Percentiles rank a stretch among this genome's conserved stretches.
phyloP scores from a whole-genome alignment of 2,329 filamentous ascomycete genomes.

The Fusarium sp. region DNA sequence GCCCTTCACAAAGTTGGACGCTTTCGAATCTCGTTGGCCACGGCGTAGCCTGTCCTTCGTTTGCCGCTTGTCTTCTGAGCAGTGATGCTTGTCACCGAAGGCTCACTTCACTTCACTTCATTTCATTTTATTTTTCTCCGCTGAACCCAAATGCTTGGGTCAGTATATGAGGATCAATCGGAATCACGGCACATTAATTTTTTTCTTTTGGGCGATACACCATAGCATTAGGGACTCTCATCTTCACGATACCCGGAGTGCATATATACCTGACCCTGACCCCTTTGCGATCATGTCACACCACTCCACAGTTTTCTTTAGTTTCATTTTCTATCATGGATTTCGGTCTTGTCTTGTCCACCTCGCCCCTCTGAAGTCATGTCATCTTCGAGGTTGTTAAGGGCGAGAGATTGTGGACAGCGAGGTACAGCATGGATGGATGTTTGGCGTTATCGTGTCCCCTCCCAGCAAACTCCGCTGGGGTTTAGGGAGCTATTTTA shows the following conservation, averaged over 20 bases:
- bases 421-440: conserved; percentile 40
- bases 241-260: conserved; percentile 54
- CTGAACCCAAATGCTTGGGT: conserved; percentile 24
- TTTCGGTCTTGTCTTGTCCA: conserved; percentile 26
- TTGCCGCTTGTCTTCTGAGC: conserved; percentile 9
- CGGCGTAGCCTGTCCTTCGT: conserved; percentile 21
- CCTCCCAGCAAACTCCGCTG: conserved; percentile 1
- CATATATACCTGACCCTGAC: conserved; percentile 47
- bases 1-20: neutral
- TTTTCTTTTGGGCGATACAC: conserved; percentile 45
- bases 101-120: neutral
- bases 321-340: conserved; percentile 23
- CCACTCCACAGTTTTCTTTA: conserved; percentile 48
- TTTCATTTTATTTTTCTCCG: conserved; percentile 6
- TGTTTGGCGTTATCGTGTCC: conserved; percentile 44
- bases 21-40: conserved; percentile 6
- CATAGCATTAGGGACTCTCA: conserved; percentile 48
- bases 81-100: conserved; percentile 3
- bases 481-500: conserved; percentile 15
- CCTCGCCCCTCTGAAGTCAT: conserved; percentile 25
- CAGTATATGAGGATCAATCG: conserved; percentile 35
- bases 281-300: conserved; percentile 48
- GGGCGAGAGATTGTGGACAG: conserved; percentile 31
- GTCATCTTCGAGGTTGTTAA: conserved; percentile 23
- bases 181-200: conserved; percentile 45